Evolutionary conservation across 140 eudicot genomes (phyloP), one percentile per base, ranked within the genome.

Genomic region (Bidens hawaiensis): DNA sequence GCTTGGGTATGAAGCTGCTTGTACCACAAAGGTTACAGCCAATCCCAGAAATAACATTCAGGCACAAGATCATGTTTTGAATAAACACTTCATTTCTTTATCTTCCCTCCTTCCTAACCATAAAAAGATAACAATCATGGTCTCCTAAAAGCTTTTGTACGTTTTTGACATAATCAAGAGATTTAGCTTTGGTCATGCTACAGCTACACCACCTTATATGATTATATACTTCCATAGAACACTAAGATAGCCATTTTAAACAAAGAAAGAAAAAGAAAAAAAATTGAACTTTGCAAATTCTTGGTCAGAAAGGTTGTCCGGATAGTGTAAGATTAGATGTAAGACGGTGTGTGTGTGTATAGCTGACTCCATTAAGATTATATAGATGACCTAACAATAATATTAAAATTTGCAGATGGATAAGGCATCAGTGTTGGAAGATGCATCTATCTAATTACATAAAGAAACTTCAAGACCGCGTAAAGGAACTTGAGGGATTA

Each of bases 341-440:
- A n/a, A n/a, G n/a, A n/a, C 36, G 5, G 3, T 9, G 3, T 30
- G 2, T 30, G 16, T 16, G 17, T 17, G 14, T 6, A 0, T 38
- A 10, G 2, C 12, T 10, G 14, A 24, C 14, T 13, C 8, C 14
- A 5, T 55, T 55, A 5, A 55, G 10, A 51, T n/a, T 7, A 12
- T 40, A 22, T 15, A 8, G 42, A 43, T 60, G 23, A 62, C 8
- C 45, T 5, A 45, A 63, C 19, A 30, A 27, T 57, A 30, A 18
- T 57, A 0, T 6, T 26, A n/a, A 1, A 13, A 2, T 10, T 26
- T 19, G 13, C 56, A 85, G 86, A 61, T 82, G 82, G 94, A 85
- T 47, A 85, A 85, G 56, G 81, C 86, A 4, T 65, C 94, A 2
- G 64, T 82, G 36, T 68, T 85, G 15, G 82, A 72, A 73, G 94